Evolutionary conservation across 208 protist genomes (phyloP), one percentile per base, ranked within the genome.

Genomic region (Leishmania arabica): DNA sequence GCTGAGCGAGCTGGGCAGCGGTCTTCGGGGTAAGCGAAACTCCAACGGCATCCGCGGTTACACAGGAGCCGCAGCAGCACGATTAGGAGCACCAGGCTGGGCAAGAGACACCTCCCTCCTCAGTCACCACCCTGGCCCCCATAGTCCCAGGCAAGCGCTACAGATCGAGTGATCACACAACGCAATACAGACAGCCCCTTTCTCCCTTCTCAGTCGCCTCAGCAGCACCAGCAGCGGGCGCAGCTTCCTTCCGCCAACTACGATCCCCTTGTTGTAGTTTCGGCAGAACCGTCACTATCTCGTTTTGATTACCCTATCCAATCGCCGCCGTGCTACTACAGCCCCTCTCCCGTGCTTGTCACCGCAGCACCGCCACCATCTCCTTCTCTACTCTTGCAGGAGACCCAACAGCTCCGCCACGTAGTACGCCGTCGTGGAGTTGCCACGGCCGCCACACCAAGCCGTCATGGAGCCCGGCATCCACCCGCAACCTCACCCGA

Each of bases 121-220:
- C 70, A 17, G 13, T 56, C 71, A 45, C 71, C 11, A n/a, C 70
- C n/a, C 31, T 47, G 9, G 19, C 2, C 66, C 66, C 9, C 5
- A 75, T 58, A n/a, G 70, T 75, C 11, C 27, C 70, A 3, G 70
- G 70, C 9, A 75, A 58, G 49, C 31, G 60, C 45, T 58, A 60
- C 47, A 51, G 49, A 47, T 58, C 70, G 13, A 75, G 24, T 40
- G 70, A 75, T 24, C 45, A 62, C 71, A 3, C 51, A 34, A 27
- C 51, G 47, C 71, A 76, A 15, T 62, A 45, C 51, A 40, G 71
- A 37, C 51, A 9, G 17, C 51, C 45, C 31, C 49, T 47, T 47
- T 24, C 47, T 56, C n/a, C 45, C 51, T 8, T 45, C 51, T 19
- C 71, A 42, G n/a, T 5, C 6, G 51, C 71, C 27, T 45, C 71